phyloP scores from a whole-genome alignment of 1,139 yeast species.

The Debaryomycetaceae sp. region DNA sequence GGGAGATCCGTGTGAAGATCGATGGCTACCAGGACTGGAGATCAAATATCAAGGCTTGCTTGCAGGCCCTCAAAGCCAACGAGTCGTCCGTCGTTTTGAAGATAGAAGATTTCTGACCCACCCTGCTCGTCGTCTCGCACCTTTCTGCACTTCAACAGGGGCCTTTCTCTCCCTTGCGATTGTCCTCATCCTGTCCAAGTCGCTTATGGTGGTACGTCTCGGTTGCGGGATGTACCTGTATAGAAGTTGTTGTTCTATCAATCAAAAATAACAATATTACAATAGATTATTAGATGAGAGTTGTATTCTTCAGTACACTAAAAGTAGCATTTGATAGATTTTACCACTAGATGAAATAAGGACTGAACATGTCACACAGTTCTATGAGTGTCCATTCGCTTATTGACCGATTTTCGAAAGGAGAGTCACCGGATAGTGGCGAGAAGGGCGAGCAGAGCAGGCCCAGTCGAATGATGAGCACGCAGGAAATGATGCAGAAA shows the following conservation, averaged over 20 bases:
- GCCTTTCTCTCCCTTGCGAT: too few relatives aligned
- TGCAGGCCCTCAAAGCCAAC: conserved; percentile 22
- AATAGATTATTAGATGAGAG: too few relatives aligned
- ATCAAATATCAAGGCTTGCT: conserved; percentile 23
- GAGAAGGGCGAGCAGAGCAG: conserved; percentile 2
- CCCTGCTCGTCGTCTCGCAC: neutral
- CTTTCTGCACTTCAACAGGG: too few relatives aligned
- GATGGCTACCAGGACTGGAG: conserved; percentile 40
- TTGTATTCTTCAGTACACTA: too few relatives aligned
- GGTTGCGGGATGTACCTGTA: neutral
- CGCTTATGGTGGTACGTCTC: neutral
- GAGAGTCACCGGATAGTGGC: conserved; percentile 3
- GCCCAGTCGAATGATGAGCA: neutral
- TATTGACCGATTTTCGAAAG: conserved; percentile 16
- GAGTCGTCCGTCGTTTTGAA: conserved; percentile 37
- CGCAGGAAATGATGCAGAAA: conserved; percentile 6
- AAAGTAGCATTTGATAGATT: neutral
- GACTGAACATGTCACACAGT: conserved; percentile 10
- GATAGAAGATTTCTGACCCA: conserved; percentile 34
- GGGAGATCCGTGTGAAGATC: conserved; percentile 28
- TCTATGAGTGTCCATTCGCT: conserved; percentile 29
- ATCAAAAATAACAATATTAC: neutral
- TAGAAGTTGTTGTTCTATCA: neutral
- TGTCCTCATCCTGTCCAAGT: too few relatives aligned
- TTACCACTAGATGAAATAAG: neutral